Percentiles rank a stretch among this genome's conserved stretches.
phyloP scores from a whole-genome alignment of 192 early-diverging fungal species.

The Coemansia sp. region DNA sequence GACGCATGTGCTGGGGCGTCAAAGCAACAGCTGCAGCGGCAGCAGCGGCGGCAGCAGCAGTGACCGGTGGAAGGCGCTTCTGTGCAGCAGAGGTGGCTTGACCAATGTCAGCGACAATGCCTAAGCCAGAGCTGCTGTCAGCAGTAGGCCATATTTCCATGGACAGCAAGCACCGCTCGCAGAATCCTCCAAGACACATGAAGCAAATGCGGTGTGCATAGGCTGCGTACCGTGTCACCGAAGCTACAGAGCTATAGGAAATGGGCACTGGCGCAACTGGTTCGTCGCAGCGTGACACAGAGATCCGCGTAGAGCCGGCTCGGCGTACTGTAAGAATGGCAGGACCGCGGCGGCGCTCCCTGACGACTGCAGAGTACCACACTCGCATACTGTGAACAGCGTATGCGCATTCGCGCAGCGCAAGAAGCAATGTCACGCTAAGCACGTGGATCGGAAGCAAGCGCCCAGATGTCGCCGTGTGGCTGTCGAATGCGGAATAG shows the following conservation, averaged over 20 bases:
- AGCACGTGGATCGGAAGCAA: conserved; percentile 33
- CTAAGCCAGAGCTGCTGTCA: background rate
- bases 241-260: background rate
- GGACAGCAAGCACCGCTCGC: conserved; percentile 47
- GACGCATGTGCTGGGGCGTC: background rate
- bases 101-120: background rate
- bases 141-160: conserved; percentile 50
- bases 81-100: background rate
- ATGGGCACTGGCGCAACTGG: background rate
- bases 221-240: conserved; percentile 6
- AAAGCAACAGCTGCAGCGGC: background rate
- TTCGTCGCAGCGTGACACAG: background rate
- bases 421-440: conserved; percentile 15
- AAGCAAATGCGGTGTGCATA: conserved; percentile 46
- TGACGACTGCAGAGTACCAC: conserved; percentile 40
- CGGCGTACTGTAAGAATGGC: conserved; percentile 9
- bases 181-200: conserved; percentile 45
- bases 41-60: background rate
- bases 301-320: background rate
- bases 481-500: background rate
- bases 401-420: conserved; percentile 29
- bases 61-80: background rate
- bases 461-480: background rate
- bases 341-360: conserved; percentile 37
- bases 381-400: conserved; percentile 35